Percentiles rank a stretch among this genome's conserved stretches.
These are phyloP conservation scores for Neckera pumila DNA, from an alignment of 225 moss, liverwort and hornwort species.

Conservation along the genomic window DNA sequence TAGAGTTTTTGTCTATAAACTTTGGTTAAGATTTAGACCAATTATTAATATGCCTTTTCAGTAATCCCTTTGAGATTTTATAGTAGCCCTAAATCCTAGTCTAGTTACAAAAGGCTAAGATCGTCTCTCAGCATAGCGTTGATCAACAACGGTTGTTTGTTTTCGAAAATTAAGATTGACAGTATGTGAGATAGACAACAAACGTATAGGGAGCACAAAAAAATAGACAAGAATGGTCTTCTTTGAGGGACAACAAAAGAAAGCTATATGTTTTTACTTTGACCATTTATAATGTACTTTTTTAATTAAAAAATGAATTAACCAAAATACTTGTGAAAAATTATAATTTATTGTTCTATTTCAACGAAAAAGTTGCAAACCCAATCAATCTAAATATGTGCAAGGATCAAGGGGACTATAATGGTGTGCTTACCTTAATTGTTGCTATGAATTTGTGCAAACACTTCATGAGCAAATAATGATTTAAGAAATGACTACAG, in stretches of 20 bases:
- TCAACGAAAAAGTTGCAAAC: neutral
- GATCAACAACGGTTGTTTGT: fast-evolving
- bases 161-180: too few relatives aligned
- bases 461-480: fast-evolving
- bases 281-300: too few relatives aligned
- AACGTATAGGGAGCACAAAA: neutral
- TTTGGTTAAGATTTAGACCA: too few relatives aligned
- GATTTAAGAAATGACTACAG: neutral
- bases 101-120: fast-evolving
- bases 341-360: too few relatives aligned
- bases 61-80: too few relatives aligned
- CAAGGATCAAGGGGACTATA: neutral
- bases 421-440: neutral
- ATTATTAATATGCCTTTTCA: too few relatives aligned
- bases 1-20: neutral
- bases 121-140: fast-evolving
- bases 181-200: too few relatives aligned
- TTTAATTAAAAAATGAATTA: too few relatives aligned
- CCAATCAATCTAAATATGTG: neutral
- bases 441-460: neutral
- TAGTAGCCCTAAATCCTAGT: too few relatives aligned
- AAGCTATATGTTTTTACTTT: too few relatives aligned
- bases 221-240: neutral
- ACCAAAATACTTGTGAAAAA: too few relatives aligned
- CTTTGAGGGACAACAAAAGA: neutral